Percentiles rank a stretch among this genome's conserved stretches.
phyloP scores from a whole-genome alignment of 495 filamentous ascomycete species.

The Penicillium argentinense region DNA sequence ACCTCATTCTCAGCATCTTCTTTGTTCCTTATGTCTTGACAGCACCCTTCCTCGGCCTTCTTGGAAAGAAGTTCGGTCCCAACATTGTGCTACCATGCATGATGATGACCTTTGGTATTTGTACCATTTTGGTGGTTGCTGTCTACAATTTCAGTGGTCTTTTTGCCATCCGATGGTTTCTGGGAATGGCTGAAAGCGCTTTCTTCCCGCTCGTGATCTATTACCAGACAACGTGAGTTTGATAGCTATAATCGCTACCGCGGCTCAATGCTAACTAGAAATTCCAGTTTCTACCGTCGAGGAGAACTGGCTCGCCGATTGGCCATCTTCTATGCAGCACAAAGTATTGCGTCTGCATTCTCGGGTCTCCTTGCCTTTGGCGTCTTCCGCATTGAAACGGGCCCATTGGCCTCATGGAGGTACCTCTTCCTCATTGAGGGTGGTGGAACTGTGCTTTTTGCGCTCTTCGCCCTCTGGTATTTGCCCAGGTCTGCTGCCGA shows the following conservation, averaged over 20 bases:
- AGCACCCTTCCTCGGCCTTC: constrained; percentile 64
- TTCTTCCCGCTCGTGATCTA: constrained; percentile 73
- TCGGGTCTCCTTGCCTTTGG: constrained; percentile 73
- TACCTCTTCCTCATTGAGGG: constrained; percentile 82
- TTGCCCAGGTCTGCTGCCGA: constrained; percentile 63
- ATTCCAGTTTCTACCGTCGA: constrained; percentile 62
- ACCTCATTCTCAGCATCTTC: constrained; percentile 70
- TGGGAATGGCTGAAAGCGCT: constrained; percentile 71
- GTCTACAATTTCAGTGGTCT: constrained; percentile 64
- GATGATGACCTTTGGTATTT: constrained; percentile 66
- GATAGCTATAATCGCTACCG: too few species aligned
- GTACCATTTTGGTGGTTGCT: constrained; percentile 56
- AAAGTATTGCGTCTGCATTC: constrained; percentile 73
- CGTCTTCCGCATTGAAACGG: constrained; percentile 67
- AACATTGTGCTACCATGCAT: constrained; percentile 62
- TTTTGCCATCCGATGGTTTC: constrained; percentile 54
- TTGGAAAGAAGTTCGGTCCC: constrained; percentile 67
- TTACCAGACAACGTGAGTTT: constrained; percentile 47
- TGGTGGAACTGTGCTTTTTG: constrained; percentile 59
- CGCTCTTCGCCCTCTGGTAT: constrained; percentile 68
- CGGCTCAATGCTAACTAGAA: not conserved
- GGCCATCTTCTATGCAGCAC: constrained; percentile 76
- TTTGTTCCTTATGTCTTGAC: constrained; percentile 76
- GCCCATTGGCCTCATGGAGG: constrained; percentile 57
- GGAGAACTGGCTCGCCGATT: constrained; percentile 74